phyloP scores from a whole-genome alignment of 495 filamentous ascomycete genomes.

The Neurospora sublineolata region DNA sequence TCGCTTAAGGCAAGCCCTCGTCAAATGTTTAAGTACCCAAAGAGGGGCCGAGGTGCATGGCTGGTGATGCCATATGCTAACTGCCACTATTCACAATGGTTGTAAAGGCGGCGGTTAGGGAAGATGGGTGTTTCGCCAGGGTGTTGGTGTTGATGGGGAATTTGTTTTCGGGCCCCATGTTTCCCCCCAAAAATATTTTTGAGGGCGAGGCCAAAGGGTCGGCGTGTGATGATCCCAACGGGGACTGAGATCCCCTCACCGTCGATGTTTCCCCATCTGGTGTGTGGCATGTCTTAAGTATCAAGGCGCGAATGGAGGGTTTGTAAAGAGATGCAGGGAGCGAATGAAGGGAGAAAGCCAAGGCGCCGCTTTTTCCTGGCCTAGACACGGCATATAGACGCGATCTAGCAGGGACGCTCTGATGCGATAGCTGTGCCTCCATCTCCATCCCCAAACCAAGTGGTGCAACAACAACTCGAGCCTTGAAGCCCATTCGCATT shows the following conservation, averaged over 20 bases:
- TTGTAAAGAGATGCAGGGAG: not conserved
- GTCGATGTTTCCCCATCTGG: not conserved
- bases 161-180: not conserved
- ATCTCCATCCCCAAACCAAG: not conserved
- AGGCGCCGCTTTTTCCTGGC: not conserved
- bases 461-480: not conserved
- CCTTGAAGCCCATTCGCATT: not conserved
- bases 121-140: not conserved
- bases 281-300: not conserved
- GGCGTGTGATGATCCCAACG: not conserved
- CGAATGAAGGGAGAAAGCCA: not conserved
- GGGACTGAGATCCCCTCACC: not conserved
- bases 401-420: not conserved
- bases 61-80: not conserved
- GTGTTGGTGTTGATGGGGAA: not conserved
- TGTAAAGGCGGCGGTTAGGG: not conserved
- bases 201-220: not conserved
- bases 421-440: not conserved
- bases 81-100: not conserved
- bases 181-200: not conserved
- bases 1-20: not conserved
- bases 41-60: not conserved
- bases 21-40: not conserved
- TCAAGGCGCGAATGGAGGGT: not conserved
- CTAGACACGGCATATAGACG: not conserved